Percentiles rank a stretch among this genome's conserved stretches.
phyloP scores from a whole-genome alignment of 1,284 basidiomycete species.

The Rhodotorula sp. region DNA sequence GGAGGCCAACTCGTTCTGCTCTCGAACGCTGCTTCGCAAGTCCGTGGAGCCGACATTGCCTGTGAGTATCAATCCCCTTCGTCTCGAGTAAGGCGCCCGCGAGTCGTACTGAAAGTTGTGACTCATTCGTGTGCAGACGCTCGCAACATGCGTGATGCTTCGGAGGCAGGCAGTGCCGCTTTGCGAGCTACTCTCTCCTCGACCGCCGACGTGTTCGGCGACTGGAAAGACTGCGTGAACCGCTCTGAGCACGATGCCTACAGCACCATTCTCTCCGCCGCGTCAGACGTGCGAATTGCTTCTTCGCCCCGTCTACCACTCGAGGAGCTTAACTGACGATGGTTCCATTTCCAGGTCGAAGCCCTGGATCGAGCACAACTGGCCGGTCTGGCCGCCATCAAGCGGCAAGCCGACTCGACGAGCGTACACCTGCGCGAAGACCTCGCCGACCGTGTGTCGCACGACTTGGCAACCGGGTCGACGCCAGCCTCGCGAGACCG shows the following conservation, averaged over 20 bases:
- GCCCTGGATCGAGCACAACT: slow-evolving; percentile 28
- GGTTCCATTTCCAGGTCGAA: slow-evolving; percentile 5
- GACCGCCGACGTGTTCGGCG: not conserved
- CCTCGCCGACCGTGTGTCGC: slow-evolving; percentile 47
- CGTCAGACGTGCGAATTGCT: not conserved
- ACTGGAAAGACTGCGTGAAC: not conserved
- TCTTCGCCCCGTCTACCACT: not conserved
- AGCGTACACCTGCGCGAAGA: slow-evolving; percentile 44
- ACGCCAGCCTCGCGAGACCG: slow-evolving; percentile 53
- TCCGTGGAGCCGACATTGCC: not conserved
- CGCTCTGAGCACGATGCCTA: not conserved
- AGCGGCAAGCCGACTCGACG: slow-evolving; percentile 43
- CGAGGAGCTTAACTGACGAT: not conserved
- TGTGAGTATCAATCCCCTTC: not conserved
- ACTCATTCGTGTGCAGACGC: not conserved
- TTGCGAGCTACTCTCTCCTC: not conserved
- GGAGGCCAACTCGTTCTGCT: not conserved
- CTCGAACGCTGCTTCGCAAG: not conserved
- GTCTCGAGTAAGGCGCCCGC: no score
- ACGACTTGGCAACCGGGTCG: slow-evolving; percentile 53
- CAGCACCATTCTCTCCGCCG: not conserved
- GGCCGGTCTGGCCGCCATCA: slow-evolving; percentile 22
- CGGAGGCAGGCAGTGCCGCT: not conserved
- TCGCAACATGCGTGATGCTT: not conserved
- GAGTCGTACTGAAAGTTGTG: not conserved